Conservation (phyloP, 2,329 filamentous ascomycete species). For the Colletotrichum echinochloae region DNA sequence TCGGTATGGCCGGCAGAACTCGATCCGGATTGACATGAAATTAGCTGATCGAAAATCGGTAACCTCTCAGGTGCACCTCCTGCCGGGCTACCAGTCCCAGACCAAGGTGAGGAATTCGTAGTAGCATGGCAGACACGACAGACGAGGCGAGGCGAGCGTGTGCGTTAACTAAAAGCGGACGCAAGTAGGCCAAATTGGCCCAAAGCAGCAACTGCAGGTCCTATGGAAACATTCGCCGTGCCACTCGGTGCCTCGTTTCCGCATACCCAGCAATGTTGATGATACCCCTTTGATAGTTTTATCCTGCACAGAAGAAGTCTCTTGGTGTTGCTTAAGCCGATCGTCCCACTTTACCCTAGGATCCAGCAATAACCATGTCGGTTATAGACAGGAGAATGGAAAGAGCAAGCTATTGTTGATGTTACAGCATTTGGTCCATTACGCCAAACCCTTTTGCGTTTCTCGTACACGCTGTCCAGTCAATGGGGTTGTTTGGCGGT, state of each 20-base stretch:
- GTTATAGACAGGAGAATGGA: neutral
- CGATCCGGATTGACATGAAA: neutral
- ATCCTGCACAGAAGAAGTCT: neutral
- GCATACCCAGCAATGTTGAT: neutral
- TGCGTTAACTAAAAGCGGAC: neutral
- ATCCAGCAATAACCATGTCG: neutral
- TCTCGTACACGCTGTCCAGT: slow-evolving; percentile 37
- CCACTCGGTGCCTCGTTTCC: neutral
- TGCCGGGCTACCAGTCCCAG: neutral
- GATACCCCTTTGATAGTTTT: neutral
- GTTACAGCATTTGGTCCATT: neutral
- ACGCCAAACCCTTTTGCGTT: slow-evolving; percentile 26
- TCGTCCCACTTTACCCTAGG: neutral
- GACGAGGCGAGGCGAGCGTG: neutral
- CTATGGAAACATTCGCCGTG: slow-evolving; percentile 4
- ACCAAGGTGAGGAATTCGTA: neutral
- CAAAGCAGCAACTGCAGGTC: neutral
- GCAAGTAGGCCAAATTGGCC: slow-evolving; percentile 10
- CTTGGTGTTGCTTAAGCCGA: neutral
- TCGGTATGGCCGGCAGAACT: neutral
- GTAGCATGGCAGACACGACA: neutral
- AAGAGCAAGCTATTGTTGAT: neutral
- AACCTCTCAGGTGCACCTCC: neutral
- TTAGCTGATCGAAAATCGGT: neutral
- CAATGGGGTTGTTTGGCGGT: neutral